phyloP scores from a whole-genome alignment of 2,329 filamentous ascomycete genomes.

The Paraphoma sp. region DNA sequence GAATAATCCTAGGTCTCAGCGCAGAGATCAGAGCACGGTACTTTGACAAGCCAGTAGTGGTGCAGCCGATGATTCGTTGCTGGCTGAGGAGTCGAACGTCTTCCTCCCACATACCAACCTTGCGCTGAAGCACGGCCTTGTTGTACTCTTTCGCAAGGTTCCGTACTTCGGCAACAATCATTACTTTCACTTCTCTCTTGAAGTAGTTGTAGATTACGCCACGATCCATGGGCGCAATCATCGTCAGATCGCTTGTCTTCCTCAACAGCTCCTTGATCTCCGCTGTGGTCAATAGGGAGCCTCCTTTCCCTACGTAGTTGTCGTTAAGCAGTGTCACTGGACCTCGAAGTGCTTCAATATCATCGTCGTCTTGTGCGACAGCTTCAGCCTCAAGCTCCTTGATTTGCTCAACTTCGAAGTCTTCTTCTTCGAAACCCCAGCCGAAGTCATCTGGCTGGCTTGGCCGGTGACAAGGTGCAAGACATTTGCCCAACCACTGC shows the following conservation, averaged over 20 bases:
- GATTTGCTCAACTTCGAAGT: slow-evolving; percentile 66
- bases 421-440: slow-evolving; percentile 65
- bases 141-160: slow-evolving; percentile 59
- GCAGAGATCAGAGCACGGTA: slow-evolving; percentile 74
- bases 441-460: slow-evolving; percentile 58
- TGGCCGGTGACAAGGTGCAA: slow-evolving; percentile 54
- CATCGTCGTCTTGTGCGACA: slow-evolving; percentile 60
- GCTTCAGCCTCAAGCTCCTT: slow-evolving; percentile 67
- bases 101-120: slow-evolving; percentile 64
- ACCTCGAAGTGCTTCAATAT: slow-evolving; percentile 49
- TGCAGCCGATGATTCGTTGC: slow-evolving; percentile 69
- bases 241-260: slow-evolving; percentile 63
- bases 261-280: slow-evolving; percentile 49
- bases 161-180: slow-evolving; percentile 57
- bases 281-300: slow-evolving; percentile 23
- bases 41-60: slow-evolving; percentile 82
- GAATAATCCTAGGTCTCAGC: slow-evolving; percentile 69
- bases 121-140: slow-evolving; percentile 58
- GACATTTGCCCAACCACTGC: slow-evolving; percentile 64
- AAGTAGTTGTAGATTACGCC: slow-evolving; percentile 72
- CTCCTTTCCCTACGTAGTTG: slow-evolving; percentile 45
- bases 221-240: slow-evolving; percentile 62
- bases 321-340: slow-evolving; percentile 43
- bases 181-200: slow-evolving; percentile 60
- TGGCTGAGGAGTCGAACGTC: slow-evolving; percentile 55